Percentiles rank a stretch among this genome's conserved stretches.
Conservation (phyloP, 306 rosid species). For the Trifolium dubium region DNA sequence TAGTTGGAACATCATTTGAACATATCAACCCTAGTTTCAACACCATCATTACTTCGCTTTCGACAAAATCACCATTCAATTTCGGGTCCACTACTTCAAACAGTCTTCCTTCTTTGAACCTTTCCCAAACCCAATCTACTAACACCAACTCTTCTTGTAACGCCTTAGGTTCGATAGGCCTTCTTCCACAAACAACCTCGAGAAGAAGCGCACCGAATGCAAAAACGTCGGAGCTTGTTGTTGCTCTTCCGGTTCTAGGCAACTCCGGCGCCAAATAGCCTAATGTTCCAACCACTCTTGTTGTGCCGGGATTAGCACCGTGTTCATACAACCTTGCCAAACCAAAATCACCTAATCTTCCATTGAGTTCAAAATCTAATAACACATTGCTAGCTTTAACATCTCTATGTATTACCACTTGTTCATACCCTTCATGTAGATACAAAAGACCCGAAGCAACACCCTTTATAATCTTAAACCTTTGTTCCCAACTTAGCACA, state of each 20-base stretch:
- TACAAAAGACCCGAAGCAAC: slow-evolving; percentile 80
- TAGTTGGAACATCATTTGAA: slow-evolving; percentile 52
- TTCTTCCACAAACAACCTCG: slow-evolving; percentile 72
- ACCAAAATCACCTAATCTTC: slow-evolving; percentile 80
- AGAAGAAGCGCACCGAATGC: slow-evolving; percentile 80
- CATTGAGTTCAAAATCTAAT: slow-evolving; percentile 72
- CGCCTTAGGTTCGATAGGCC: slow-evolving; percentile 75
- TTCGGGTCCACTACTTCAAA: slow-evolving; percentile 64
- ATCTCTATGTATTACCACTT: slow-evolving; percentile 81
- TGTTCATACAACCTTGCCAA: slow-evolving; percentile 82
- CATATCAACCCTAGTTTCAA: slow-evolving; percentile 75
- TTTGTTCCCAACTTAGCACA: slow-evolving; percentile 70
- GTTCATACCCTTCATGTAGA: slow-evolving; percentile 83
- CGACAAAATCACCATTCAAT: slow-evolving; percentile 53
- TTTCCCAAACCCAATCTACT: slow-evolving; percentile 87
- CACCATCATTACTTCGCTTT: slow-evolving; percentile 53
- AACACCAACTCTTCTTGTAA: slow-evolving; percentile 62
- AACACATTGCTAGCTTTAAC: slow-evolving; percentile 86
- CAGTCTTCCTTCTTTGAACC: slow-evolving; percentile 50
- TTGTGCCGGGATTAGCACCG: slow-evolving; percentile 73
- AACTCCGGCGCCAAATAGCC: slow-evolving; percentile 89
- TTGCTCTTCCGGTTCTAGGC: slow-evolving; percentile 76
- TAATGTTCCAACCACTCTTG: slow-evolving; percentile 81
- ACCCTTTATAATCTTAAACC: slow-evolving; percentile 72
- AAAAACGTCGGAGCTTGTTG: slow-evolving; percentile 71